Evolutionary conservation across 257 asterid species (phyloP).

Genomic region (Perilla frutescens): DNA sequence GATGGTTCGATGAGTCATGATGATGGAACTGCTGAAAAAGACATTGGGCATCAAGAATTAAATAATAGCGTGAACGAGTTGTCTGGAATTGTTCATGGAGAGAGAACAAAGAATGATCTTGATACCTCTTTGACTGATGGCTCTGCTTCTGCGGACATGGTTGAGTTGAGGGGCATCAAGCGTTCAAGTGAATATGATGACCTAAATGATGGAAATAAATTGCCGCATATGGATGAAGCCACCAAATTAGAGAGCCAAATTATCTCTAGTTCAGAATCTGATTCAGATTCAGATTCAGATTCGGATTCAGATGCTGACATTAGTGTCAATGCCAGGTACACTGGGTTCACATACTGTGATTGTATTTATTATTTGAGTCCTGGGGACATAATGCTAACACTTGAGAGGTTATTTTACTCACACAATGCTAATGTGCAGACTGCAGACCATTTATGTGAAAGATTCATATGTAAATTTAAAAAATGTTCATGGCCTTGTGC

Average conservation of each 20-base stretch:
- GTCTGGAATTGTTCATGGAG: conserved; percentile 40
- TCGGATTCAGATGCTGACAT: conserved; percentile 49
- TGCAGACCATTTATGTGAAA: conserved; percentile 11
- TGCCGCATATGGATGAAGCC: conserved; percentile 48
- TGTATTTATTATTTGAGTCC: conserved; percentile 24
- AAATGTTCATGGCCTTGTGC: too few species aligned
- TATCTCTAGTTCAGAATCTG: conserved; percentile 76
- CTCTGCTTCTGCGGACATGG: conserved; percentile 40
- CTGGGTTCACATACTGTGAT: conserved; percentile 29
- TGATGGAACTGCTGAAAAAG: conserved; percentile 37
- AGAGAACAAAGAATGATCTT: conserved; percentile 38
- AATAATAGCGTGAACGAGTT: conserved; percentile 31
- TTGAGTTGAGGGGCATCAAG: conserved; percentile 47
- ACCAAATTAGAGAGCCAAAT: conserved; percentile 51
- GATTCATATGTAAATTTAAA: conserved; percentile 1
- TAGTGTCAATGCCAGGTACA: conserved; percentile 54
- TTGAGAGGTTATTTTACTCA: conserved; percentile 12
- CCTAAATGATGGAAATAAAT: conserved; percentile 41
- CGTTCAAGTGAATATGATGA: conserved; percentile 50
- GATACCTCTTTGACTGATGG: conserved; percentile 39
- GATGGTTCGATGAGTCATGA: conserved; percentile 35
- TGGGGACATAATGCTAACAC: conserved; percentile 17
- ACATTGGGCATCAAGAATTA: conserved; percentile 29
- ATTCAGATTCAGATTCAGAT: conserved; percentile 53
- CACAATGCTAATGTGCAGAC: conserved; percentile 8